Base-by-base conservation (phyloP, 768 basidiomycete genomes). In the Rhizopogon roseolus region DNA sequence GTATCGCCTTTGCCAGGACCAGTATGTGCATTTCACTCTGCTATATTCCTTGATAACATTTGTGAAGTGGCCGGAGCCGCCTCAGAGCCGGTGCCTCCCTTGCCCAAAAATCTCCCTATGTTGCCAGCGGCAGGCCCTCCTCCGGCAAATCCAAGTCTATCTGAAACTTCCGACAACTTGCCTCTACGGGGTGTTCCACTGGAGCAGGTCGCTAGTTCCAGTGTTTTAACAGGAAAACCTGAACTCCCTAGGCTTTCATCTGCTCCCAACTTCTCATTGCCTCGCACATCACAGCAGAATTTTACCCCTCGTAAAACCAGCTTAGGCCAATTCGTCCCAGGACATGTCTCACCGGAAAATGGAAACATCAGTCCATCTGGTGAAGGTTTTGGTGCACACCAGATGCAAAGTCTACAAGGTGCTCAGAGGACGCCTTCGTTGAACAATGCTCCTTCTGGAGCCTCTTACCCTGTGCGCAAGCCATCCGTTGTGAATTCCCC, bases 1-100 rank as follows among this genome's bases (percentile, higher is more conserved):
- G 92, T 63, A 89, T 93, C 55, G 85, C 86, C 38, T 91, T 93
- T 67, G 88, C 92, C 29, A 73, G 77, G 27, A 77, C 79, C 34
- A 67, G 93, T 95, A 64, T 68, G 91, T 76, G n/a, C 49, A 28
- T 37, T 14, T 37, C 37, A 32, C 22, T 7, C 22, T 39, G 39
- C 59, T 32, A 36, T 1, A n/a, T 17, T 19, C 52, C 40, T 25
- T 14, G 34, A 25, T 49, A 54, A 37, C 39, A 28, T 51, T 51
- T 27, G 37, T n/a, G 11, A 42, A 86, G 84, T 84, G 48, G 75
- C 81, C 34, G 80, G 80, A 29, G 73, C 75, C 17, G 75, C 81
- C 13, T 87, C 85, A 64, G 81, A 79, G 50, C 81, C 85, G 39
- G 79, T 86, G 5, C 88, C 89, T 4, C 87, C 86, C 3, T 64